phyloP scores from a whole-genome alignment of 495 filamentous ascomycete genomes.

The Pyrenula massariospora region DNA sequence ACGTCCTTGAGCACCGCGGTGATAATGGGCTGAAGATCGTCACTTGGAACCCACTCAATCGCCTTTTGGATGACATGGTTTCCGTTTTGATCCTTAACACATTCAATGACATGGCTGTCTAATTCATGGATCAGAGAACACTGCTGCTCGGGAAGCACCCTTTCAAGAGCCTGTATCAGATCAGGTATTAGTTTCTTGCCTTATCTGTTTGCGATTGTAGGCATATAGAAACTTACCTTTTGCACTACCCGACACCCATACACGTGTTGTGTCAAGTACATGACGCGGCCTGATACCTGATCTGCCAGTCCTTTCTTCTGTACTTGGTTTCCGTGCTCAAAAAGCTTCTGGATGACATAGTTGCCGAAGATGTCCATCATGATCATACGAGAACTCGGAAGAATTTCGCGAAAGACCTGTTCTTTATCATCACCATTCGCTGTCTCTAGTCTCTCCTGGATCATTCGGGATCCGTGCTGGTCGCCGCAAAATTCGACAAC shows the following conservation, averaged over 20 bases:
- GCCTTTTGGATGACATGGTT: constrained; percentile 97
- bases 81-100: constrained; percentile 83
- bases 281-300: constrained; percentile 76
- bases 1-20: constrained; percentile 73
- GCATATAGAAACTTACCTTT: constrained; percentile 47
- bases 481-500: constrained; percentile 94
- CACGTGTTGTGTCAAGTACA: constrained; percentile 73
- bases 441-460: constrained; percentile 86
- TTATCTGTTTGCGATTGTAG: too few relatives aligned
- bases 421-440: constrained; percentile 97
- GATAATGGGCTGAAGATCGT: constrained; percentile 83
- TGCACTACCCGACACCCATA: constrained; percentile 96
- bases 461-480: constrained; percentile 90
- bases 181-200: too few relatives aligned
- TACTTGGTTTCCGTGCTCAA: constrained; percentile 88
- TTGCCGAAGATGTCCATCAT: constrained; percentile 98
- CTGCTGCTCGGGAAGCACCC: constrained; percentile 87
- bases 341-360: constrained; percentile 97
- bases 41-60: constrained; percentile 71
- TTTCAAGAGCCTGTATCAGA: constrained; percentile 74
- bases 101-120: constrained; percentile 61
- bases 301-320: constrained; percentile 83
- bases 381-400: constrained; percentile 68
- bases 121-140: constrained; percentile 73
- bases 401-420: constrained; percentile 80